Evolutionary conservation across 2,329 filamentous ascomycete genomes (phyloP).

Genomic region (Colletotrichum sp.): DNA sequence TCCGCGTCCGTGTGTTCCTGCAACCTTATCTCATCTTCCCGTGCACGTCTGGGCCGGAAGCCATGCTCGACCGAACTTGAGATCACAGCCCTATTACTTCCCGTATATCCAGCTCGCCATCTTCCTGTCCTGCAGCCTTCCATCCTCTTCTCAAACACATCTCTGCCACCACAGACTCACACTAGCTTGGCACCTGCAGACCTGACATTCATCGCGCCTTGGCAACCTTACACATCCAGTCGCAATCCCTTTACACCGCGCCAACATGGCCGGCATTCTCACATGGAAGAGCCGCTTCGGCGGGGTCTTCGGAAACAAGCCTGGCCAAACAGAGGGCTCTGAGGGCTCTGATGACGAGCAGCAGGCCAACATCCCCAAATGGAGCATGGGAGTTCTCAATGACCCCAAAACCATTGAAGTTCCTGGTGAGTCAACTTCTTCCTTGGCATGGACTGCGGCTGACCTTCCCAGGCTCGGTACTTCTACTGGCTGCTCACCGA

Average conservation of each 20-base stretch:
- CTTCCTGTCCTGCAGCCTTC: background rate
- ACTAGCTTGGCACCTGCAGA: background rate
- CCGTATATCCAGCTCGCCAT: background rate
- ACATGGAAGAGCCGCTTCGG: slow-evolving; percentile 19
- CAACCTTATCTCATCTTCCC: slow-evolving; percentile 2
- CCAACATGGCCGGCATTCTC: background rate
- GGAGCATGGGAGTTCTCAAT: slow-evolving; percentile 82
- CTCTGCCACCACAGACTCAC: background rate
- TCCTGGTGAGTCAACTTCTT: slow-evolving; percentile 63
- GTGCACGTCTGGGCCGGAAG: background rate
- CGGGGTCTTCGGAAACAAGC: slow-evolving; percentile 13
- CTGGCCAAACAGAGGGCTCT: background rate
- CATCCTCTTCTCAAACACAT: background rate
- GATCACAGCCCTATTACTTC: background rate
- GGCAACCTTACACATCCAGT: background rate
- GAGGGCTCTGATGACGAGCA: background rate
- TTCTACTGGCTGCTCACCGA: slow-evolving; percentile 58
- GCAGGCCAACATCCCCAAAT: slow-evolving; percentile 41
- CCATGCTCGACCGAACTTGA: background rate
- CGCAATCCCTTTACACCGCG: background rate
- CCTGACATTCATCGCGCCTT: background rate
- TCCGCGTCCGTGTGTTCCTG: background rate
- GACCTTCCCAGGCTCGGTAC: slow-evolving; percentile 54
- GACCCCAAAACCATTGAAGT: slow-evolving; percentile 84
- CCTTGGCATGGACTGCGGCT: background rate